phyloP scores from a whole-genome alignment of 1,284 basidiomycete species.

The Coniferiporia weirii region DNA sequence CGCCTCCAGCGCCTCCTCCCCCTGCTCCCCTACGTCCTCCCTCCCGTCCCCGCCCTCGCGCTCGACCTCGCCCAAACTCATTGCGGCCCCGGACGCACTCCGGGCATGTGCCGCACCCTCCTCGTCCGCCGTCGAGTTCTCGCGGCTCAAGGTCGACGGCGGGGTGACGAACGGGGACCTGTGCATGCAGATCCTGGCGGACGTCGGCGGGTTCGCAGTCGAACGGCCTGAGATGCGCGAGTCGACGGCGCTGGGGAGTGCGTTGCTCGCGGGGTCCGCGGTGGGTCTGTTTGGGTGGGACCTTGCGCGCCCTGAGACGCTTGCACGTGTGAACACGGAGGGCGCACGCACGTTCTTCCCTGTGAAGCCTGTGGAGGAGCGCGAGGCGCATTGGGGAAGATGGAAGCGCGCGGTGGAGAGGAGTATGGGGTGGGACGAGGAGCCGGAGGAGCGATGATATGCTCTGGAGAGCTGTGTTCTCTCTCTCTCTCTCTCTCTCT shows the following conservation, averaged over 20 bases:
- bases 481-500: too few relatives aligned
- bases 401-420: conserved; percentile 87
- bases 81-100: too few relatives aligned
- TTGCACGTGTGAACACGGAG: conserved; percentile 86
- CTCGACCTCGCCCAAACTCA: too few relatives aligned
- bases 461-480: too few relatives aligned
- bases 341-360: conserved; percentile 75
- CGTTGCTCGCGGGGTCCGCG: conserved; percentile 90
- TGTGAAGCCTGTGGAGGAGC: conserved; percentile 44
- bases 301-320: conserved; percentile 76
- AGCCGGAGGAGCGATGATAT: too few relatives aligned
- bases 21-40: too few relatives aligned
- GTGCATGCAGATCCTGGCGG: conserved; percentile 89
- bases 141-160: conserved; percentile 84
- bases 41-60: too few relatives aligned
- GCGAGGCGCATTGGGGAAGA: conserved; percentile 60
- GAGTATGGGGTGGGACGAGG: conserved; percentile 71
- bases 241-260: conserved; percentile 96
- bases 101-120: too few relatives aligned
- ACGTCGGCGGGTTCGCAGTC: conserved; percentile 89
- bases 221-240: conserved; percentile 95
- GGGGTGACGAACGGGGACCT: conserved; percentile 91
- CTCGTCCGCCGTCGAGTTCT: background rate
- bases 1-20: too few relatives aligned
- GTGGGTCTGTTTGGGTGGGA: conserved; percentile 95